Evolutionary conservation across 108 stramenopile genomes (phyloP), one percentile per base, ranked within the genome.

Genomic region (Skeletonema marinoi): DNA sequence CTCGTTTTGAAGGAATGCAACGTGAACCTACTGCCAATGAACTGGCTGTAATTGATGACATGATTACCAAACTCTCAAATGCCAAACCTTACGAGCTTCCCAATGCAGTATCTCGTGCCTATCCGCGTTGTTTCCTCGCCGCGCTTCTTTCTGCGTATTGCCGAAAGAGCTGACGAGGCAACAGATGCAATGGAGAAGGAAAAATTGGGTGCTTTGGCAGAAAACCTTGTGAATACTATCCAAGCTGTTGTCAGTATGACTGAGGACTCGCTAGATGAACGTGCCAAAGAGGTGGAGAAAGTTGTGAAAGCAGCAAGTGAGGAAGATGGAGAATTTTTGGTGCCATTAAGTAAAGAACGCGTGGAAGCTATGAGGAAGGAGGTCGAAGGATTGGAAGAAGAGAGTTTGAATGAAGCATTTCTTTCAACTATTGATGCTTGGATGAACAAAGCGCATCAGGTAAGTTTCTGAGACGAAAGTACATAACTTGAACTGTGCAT

Each of bases 11-110:
- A 71, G 95, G 92, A 36, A 96, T 93, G 77, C 88, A 88, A 61
- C 81, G 92, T 31, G 71, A 84, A 16, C 95, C 92, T 6, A 84
- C 87, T 3, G 73, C 69, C 11, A 44, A 87, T 31, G 92, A 96
- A 70, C 31, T 90, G 5, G 74, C 86, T 68, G 66, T 96, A 61
- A 96, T 96, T 86, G 95, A 96, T 78, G 90, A 93, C 73, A 96
- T 96, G 95, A 93, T 96, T 38, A 76, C 68, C 33, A 96, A 96
- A 72, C 68, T 96, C 29, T 51, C 85, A 60, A 70, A 88, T 58
- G 92, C 95, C 42, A 91, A 92, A 74, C 90, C 92, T 1, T 92
- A 92, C 66, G 95, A 96, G 50, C 82, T 94, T n/a, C 93, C 93
- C 5, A 89, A 85, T 71, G 93, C 95, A 44, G 91, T 96, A 2